Percentiles rank a stretch among this genome's conserved stretches.
phyloP scores from a whole-genome alignment of 306 rosid species.

The Oemleria cerasiformis region DNA sequence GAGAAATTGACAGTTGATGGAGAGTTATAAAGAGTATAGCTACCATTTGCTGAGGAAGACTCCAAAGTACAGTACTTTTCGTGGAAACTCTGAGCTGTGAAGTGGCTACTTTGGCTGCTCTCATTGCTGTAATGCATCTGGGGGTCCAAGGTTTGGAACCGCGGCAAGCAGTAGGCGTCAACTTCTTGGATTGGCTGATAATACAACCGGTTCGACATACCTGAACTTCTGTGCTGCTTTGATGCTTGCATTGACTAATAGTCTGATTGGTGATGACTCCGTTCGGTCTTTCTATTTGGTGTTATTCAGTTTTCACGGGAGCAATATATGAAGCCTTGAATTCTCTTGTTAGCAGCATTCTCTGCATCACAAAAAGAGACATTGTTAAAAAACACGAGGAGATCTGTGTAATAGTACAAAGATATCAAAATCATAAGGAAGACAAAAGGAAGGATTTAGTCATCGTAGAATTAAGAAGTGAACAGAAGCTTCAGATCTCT shows the following conservation, averaged over 20 bases:
- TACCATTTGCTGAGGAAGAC: slow-evolving; percentile 58
- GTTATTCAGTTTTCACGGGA: slow-evolving; percentile 21
- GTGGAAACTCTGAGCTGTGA: slow-evolving; percentile 35
- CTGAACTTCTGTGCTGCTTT: slow-evolving; percentile 55
- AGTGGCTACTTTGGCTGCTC: slow-evolving; percentile 44
- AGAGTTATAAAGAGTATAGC: slow-evolving; percentile 41
- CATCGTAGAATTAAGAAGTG: not conserved
- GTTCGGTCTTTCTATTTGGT: not conserved
- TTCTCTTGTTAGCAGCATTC: slow-evolving; percentile 17
- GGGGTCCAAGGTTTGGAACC: slow-evolving; percentile 43
- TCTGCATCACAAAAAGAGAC: slow-evolving; percentile 14
- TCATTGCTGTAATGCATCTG: slow-evolving; percentile 41
- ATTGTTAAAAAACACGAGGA: slow-evolving; percentile 17
- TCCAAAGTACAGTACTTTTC: slow-evolving; percentile 76
- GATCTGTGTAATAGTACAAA: slow-evolving; percentile 20
- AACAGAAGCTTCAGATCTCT: not conserved
- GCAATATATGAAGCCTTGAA: slow-evolving; percentile 8
- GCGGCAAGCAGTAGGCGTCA: slow-evolving; percentile 61
- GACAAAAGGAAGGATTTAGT: not conserved
- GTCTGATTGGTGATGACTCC: not conserved
- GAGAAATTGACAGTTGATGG: slow-evolving; percentile 70
- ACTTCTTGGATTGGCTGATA: slow-evolving; percentile 64
- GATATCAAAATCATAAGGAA: not conserved
- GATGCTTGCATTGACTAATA: slow-evolving; percentile 68
- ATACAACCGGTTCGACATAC: slow-evolving; percentile 51